Conservation (phyloP, 805 yeast genomes). For the Saturnispora mendoncae region DNA sequence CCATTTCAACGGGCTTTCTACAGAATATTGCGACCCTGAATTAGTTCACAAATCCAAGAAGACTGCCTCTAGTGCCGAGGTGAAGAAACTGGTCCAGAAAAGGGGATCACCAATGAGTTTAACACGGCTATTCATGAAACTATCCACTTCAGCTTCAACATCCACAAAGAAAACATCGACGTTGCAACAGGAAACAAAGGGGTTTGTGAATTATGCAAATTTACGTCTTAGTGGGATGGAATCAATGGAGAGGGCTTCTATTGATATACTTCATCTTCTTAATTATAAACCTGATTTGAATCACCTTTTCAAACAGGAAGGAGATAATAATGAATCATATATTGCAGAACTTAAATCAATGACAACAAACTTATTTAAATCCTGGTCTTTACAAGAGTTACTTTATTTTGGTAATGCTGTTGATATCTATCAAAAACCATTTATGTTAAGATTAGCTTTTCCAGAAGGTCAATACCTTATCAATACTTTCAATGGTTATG, state of each 20-base stretch:
- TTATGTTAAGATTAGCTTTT: constrained; percentile 25
- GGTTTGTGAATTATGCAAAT: neutral
- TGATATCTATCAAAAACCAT: constrained; percentile 24
- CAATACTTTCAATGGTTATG: constrained; percentile 23
- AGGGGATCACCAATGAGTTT: constrained; percentile 10
- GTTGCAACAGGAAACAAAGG: neutral
- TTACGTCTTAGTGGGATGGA: neutral
- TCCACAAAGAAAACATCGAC: too few relatives aligned
- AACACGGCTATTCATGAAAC: too few relatives aligned
- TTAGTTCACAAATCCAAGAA: constrained; percentile 20
- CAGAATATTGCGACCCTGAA: constrained; percentile 23
- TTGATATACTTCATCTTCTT: neutral
- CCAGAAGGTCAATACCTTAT: constrained; percentile 24
- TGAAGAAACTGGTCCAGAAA: neutral
- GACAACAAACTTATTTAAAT: constrained; percentile 7
- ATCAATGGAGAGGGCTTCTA: neutral
- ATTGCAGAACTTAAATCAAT: neutral
- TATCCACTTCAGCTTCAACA: too few relatives aligned
- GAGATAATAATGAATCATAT: neutral
- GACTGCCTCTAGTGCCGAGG: neutral
- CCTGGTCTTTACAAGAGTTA: constrained; percentile 27
- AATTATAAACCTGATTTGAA: constrained; percentile 13
- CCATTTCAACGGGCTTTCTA: constrained; percentile 19
- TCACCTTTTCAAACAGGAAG: neutral
- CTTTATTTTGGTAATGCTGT: constrained; percentile 27